phyloP scores from a whole-genome alignment of 805 yeast species.

The Teunomyces gatunensis region DNA sequence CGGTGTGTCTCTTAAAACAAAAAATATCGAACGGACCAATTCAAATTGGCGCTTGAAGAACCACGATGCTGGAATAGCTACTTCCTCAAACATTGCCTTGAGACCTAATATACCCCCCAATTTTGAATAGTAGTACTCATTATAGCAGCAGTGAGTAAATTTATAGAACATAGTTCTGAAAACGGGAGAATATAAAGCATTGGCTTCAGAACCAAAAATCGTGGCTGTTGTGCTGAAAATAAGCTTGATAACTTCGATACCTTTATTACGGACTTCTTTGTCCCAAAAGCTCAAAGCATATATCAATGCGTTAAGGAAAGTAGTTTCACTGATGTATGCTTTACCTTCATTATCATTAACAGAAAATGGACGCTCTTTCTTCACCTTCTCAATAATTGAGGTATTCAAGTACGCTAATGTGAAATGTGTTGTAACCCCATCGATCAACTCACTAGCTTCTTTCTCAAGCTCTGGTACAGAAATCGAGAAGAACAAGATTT shows the following conservation, averaged over 20 bases:
- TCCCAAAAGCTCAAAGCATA: slow-evolving; percentile 79
- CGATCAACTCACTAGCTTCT: slow-evolving; percentile 62
- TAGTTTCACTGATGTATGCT: slow-evolving; percentile 63
- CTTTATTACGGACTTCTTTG: slow-evolving; percentile 66
- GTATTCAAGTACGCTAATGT: slow-evolving; percentile 75
- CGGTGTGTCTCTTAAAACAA: slow-evolving; percentile 87
- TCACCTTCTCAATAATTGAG: slow-evolving; percentile 64
- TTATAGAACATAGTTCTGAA: slow-evolving; percentile 74
- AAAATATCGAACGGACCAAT: slow-evolving; percentile 79
- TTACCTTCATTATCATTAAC: slow-evolving; percentile 79
- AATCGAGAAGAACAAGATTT: slow-evolving; percentile 70
- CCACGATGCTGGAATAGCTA: slow-evolving; percentile 68
- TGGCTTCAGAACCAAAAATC: slow-evolving; percentile 65
- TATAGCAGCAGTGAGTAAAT: slow-evolving; percentile 88
- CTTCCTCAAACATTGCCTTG: slow-evolving; percentile 64
- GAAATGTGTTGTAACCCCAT: slow-evolving; percentile 73
- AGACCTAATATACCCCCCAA: slow-evolving; percentile 89
- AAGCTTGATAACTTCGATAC: slow-evolving; percentile 60
- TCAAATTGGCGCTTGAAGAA: slow-evolving; percentile 79
- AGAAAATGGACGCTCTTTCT: slow-evolving; percentile 66
- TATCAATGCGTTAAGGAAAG: slow-evolving; percentile 71
- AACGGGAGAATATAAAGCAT: slow-evolving; percentile 69
- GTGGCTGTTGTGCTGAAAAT: slow-evolving; percentile 60
- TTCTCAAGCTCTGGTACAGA: slow-evolving; percentile 70
- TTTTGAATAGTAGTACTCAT: slow-evolving; percentile 80